Percentiles rank a stretch among this genome's conserved stretches.
These are phyloP conservation scores for Penicillium soppii DNA, from an alignment of 495 filamentous ascomycete species.

Conservation along the genomic window DNA sequence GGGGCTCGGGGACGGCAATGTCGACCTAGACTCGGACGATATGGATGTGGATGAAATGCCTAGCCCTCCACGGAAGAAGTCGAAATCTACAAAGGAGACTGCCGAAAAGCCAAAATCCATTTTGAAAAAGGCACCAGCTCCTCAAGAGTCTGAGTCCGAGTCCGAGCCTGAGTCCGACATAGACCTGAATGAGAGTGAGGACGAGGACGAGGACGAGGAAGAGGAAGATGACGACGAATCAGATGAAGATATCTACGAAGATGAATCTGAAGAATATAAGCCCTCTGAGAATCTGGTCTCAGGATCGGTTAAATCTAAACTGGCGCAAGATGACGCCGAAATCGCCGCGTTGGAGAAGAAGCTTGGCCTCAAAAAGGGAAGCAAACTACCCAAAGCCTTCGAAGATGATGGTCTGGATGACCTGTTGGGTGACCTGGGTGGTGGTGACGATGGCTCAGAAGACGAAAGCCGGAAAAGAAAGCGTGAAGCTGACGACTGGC, in stretches of 20 bases:
- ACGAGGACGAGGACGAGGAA: conserved; percentile 24
- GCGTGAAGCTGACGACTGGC: conserved; percentile 54
- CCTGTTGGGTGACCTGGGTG: conserved; percentile 69
- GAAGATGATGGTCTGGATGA: conserved; percentile 84
- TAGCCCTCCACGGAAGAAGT: conserved; percentile 9
- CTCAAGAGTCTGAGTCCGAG: conserved; percentile 9
- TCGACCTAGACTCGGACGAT: conserved; percentile 24
- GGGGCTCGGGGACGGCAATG: conserved; percentile 17
- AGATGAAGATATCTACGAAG: conserved; percentile 23
- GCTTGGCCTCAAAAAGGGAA: conserved; percentile 79
- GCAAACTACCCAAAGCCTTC: conserved; percentile 69
- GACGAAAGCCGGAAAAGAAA: conserved; percentile 53
- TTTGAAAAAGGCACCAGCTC: conserved; percentile 40
- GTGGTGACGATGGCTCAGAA: conserved; percentile 49
- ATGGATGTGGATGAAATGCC: conserved; percentile 7
- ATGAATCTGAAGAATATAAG: conserved; percentile 4
- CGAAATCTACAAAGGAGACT: conserved; percentile 22
- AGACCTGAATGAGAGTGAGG: conserved; percentile 13
- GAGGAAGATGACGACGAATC: conserved; percentile 7
- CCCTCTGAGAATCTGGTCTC: conserved; percentile 38
- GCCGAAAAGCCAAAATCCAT: conserved; percentile 38
- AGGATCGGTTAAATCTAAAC: conserved; percentile 58
- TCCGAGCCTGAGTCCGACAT: conserved; percentile 2
- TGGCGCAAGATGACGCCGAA: conserved; percentile 75
- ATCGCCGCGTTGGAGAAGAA: conserved; percentile 88